These are phyloP conservation scores for Inga leiocalycina DNA, from an alignment of 306 rosid genomes.

Conservation along the genomic window DNA sequence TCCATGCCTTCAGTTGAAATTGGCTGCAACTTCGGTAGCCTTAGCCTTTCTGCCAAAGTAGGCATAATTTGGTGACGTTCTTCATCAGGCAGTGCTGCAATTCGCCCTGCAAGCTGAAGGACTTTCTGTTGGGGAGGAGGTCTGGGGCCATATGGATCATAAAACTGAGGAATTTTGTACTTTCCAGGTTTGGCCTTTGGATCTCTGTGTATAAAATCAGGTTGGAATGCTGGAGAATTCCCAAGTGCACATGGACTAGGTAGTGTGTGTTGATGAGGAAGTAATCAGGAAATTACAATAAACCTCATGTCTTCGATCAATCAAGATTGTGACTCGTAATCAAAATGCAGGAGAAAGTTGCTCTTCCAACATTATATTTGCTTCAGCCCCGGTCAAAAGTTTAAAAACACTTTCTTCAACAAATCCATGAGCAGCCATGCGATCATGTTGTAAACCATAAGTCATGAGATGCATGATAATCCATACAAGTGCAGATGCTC, in stretches of 20 bases:
- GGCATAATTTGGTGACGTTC: constrained; percentile 52
- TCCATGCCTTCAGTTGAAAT: constrained; percentile 58
- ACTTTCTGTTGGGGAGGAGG: constrained; percentile 55
- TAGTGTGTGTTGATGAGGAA: constrained; percentile 22
- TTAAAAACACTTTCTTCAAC: neutral
- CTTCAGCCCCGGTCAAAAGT: constrained; percentile 21
- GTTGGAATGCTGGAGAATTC: constrained; percentile 46
- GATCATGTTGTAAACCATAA: neutral
- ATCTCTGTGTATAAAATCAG: constrained; percentile 42
- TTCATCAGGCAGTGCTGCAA: constrained; percentile 46
- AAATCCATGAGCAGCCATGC: neutral
- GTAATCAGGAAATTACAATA: constrained; percentile 42
- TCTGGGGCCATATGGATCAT: constrained; percentile 53
- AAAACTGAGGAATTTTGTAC: constrained; percentile 51
- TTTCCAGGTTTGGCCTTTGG: constrained; percentile 41
- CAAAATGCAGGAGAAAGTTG: constrained; percentile 11
- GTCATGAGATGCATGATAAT: neutral
- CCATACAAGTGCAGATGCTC: constrained; percentile 9
- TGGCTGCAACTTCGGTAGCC: constrained; percentile 53
- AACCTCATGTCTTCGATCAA: constrained; percentile 47
- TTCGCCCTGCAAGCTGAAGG: constrained; percentile 47
- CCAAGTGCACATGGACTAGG: neutral
- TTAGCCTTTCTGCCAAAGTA: constrained; percentile 43
- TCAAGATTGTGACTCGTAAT: constrained; percentile 28
- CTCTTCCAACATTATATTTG: constrained; percentile 14